These are phyloP conservation scores for Pythium utonaiense DNA, from an alignment of 352 stramenopile species.

Conservation along the genomic window DNA sequence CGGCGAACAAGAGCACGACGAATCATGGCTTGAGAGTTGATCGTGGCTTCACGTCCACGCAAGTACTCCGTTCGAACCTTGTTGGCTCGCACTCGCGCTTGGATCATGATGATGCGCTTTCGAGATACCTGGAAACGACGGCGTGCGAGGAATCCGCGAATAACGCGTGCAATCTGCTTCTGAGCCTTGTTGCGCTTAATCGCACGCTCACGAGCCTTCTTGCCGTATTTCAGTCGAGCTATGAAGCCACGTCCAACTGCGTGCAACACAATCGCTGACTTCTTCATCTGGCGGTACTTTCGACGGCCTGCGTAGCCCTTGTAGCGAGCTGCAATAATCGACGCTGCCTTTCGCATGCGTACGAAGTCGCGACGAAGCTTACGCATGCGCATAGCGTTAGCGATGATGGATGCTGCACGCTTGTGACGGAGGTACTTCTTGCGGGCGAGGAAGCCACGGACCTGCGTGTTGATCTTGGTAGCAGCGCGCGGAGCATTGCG, in stretches of 20 bases:
- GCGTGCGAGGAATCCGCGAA: conserved; percentile 67
- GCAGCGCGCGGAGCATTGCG: conserved; percentile 68
- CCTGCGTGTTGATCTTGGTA: conserved; percentile 77
- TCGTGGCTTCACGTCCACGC: conserved; percentile 82
- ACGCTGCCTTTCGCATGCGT: conserved; percentile 53
- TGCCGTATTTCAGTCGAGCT: conserved; percentile 83
- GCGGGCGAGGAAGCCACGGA: conserved; percentile 60
- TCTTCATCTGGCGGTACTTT: conserved; percentile 69
- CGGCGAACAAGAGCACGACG: conserved; percentile 69
- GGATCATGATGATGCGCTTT: conserved; percentile 81
- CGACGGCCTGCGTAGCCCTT: conserved; percentile 60
- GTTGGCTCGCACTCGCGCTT: conserved; percentile 82
- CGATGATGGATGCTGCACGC: conserved; percentile 61
- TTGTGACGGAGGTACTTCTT: conserved; percentile 67
- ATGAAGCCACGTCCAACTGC: conserved; percentile 75
- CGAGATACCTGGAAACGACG: conserved; percentile 47
- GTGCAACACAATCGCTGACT: conserved; percentile 71
- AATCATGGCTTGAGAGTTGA: conserved; percentile 88
- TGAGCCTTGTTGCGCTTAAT: conserved; percentile 76
- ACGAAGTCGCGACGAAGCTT: conserved; percentile 63
- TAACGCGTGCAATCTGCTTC: conserved; percentile 66
- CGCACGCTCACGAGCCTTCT: conserved; percentile 75
- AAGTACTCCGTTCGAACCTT: conserved; percentile 85
- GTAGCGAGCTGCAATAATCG: conserved; percentile 70
- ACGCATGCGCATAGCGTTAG: conserved; percentile 69